phyloP scores from a whole-genome alignment of 2,329 filamentous ascomycete genomes.

The Mycogone perniciosa region DNA sequence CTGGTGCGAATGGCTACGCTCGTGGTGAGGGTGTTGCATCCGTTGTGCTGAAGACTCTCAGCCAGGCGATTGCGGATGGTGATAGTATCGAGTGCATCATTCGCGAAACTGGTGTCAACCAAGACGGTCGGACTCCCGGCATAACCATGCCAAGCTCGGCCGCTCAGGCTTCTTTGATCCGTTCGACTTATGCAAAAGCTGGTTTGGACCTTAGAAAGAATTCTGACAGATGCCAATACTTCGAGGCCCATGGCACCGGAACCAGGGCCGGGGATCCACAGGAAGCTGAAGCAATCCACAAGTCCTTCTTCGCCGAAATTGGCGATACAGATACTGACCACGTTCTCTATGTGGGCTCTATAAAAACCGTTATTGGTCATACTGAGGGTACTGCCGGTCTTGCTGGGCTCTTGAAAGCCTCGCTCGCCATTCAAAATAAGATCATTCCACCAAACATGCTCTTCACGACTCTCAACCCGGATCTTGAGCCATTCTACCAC shows the following conservation, averaged over 20 bases:
- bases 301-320: neutral
- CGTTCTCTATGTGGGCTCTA: constrained; percentile 1
- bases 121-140: constrained; percentile 5
- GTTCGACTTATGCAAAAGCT: neutral
- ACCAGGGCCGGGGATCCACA: constrained; percentile 19
- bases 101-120: constrained; percentile 2
- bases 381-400: constrained; percentile 7
- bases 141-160: constrained; percentile 1
- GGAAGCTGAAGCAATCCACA: neutral
- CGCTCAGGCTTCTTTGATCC: neutral
- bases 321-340: neutral
- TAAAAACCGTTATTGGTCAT: constrained; percentile 16
- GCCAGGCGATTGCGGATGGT: constrained; percentile 1
- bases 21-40: constrained; percentile 34
- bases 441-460: constrained; percentile 20
- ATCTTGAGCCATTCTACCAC: constrained; percentile 9
- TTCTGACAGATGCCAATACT: neutral
- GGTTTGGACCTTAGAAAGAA: too few relatives aligned
- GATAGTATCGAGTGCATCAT: constrained; percentile 5
- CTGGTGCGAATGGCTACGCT: constrained; percentile 42
- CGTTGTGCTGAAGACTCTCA: constrained; percentile 3
- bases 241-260: constrained; percentile 10
- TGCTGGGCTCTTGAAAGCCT: constrained; percentile 10
- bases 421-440: constrained; percentile 8
- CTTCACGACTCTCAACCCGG: constrained; percentile 12